phyloP scores from a whole-genome alignment of 495 filamentous ascomycete species.

The Aspergillus heteromorphus region DNA sequence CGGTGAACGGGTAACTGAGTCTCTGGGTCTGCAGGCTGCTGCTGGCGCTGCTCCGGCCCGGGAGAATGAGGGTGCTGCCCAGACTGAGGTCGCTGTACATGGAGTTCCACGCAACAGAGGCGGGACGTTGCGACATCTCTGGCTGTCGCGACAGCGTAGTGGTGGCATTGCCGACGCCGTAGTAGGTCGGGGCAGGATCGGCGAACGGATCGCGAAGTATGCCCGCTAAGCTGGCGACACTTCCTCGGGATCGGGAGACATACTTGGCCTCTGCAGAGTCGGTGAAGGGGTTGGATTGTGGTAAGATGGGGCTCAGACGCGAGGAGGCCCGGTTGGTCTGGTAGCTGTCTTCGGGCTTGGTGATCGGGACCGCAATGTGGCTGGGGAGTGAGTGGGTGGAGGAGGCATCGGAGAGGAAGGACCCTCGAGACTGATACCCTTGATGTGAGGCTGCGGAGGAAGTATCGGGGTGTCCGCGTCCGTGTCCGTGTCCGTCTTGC shows the following conservation, averaged over 20 bases:
- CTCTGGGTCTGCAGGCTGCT: conserved; percentile 16
- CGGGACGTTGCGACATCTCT: not conserved
- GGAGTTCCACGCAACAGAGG: conserved; percentile 10
- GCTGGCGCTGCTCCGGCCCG: conserved; percentile 16
- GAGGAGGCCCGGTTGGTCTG: not conserved
- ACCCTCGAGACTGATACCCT: conserved; percentile 6
- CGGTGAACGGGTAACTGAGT: conserved; percentile 10
- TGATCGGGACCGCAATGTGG: not conserved
- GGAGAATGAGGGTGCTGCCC: conserved; percentile 21
- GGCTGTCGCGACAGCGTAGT: not conserved
- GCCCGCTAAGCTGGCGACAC: not conserved
- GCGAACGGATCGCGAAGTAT: conserved; percentile 1
- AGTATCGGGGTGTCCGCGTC: no score
- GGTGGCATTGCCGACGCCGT: not conserved
- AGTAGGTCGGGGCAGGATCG: not conserved
- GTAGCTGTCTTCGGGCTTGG: not conserved
- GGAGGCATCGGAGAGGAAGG: conserved; percentile 7
- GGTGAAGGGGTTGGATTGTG: conserved; percentile 13
- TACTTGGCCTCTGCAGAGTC: conserved; percentile 5
- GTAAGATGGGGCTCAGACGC: not conserved
- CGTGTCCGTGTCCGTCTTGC: conserved; percentile 3
- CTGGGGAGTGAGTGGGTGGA: conserved; percentile 6
- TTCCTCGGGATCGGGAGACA: not conserved
- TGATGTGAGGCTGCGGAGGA: conserved; percentile 6
- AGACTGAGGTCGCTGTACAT: conserved; percentile 18